Evolutionary conservation across 371 early-diverging fungal species (phyloP).

Genomic region (Mucor plumbeus): DNA sequence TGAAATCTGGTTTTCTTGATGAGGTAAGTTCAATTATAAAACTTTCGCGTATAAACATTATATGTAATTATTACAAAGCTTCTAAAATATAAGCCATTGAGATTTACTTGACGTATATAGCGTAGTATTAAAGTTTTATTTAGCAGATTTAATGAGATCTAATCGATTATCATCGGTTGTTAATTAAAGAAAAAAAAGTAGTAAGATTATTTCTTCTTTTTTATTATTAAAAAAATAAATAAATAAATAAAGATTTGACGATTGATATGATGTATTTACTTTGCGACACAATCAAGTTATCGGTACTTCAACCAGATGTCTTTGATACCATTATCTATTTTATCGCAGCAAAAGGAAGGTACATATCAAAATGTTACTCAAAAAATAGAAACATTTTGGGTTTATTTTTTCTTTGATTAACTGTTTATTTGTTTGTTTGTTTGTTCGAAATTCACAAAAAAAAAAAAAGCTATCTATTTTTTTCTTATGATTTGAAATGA

Average conservation of each 20-base stretch:
- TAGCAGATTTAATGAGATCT: not conserved
- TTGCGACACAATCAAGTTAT: slow-evolving; percentile 2
- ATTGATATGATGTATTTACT: not conserved
- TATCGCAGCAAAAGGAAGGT: not conserved
- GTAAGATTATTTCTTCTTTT: not conserved
- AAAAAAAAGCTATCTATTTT: not conserved
- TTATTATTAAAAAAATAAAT: not conserved
- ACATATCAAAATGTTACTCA: not conserved
- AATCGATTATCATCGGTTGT: not conserved
- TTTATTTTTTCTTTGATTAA: not conserved
- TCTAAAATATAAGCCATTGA: too few species aligned
- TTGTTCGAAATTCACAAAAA: not conserved
- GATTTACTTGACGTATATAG: too few species aligned
- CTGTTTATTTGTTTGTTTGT: not conserved
- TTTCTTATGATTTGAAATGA: not conserved
- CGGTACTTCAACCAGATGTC: not conserved
- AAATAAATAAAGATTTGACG: not conserved
- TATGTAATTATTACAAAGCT: too few species aligned
- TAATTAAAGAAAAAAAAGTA: not conserved
- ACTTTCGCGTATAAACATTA: not conserved
- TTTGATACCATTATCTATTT: not conserved
- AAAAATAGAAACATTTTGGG: not conserved
- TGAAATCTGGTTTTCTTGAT: not conserved
- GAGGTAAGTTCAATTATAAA: not conserved
- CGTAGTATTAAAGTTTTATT: not conserved